Evolutionary conservation across 495 filamentous ascomycete genomes (phyloP).

Genomic region (Podospora conica): DNA sequence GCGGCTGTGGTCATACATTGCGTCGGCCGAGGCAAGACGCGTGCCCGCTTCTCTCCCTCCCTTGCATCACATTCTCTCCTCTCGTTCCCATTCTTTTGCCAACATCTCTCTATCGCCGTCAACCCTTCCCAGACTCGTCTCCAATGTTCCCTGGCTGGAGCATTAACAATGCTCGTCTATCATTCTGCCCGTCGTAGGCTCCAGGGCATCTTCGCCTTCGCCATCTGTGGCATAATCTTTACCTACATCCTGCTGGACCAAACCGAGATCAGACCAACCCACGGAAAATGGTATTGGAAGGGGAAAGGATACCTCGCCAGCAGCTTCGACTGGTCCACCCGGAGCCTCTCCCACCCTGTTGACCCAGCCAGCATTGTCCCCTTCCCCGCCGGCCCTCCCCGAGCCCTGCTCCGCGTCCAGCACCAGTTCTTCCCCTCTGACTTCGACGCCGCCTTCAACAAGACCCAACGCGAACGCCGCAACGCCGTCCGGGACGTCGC

Average conservation of each 20-base stretch:
- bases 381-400: conserved; percentile 33
- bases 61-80: not conserved
- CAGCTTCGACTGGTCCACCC: conserved; percentile 41
- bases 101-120: not conserved
- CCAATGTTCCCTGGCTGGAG: conserved; percentile 21
- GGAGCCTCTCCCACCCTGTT: conserved; percentile 28
- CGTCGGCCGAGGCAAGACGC: not conserved
- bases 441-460: conserved; percentile 25
- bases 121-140: too few relatives aligned
- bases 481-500: conserved; percentile 59
- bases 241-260: conserved; percentile 15
- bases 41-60: not conserved
- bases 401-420: conserved; percentile 35
- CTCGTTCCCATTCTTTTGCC: not conserved
- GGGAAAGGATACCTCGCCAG: conserved; percentile 17
- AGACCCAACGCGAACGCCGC: conserved; percentile 22
- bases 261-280: not conserved
- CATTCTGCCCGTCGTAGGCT: conserved; percentile 17
- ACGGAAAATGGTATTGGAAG: not conserved
- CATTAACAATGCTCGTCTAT: conserved; percentile 24
- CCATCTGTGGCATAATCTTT: conserved; percentile 16
- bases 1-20: too few relatives aligned
- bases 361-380: conserved; percentile 22
- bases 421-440: conserved; percentile 32
- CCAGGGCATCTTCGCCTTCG: conserved; percentile 19